Percentiles rank a stretch among this genome's conserved stretches.
These are phyloP conservation scores for Apiotrichum gracile DNA, from an alignment of 1,284 basidiomycete species.

Conservation along the genomic window DNA sequence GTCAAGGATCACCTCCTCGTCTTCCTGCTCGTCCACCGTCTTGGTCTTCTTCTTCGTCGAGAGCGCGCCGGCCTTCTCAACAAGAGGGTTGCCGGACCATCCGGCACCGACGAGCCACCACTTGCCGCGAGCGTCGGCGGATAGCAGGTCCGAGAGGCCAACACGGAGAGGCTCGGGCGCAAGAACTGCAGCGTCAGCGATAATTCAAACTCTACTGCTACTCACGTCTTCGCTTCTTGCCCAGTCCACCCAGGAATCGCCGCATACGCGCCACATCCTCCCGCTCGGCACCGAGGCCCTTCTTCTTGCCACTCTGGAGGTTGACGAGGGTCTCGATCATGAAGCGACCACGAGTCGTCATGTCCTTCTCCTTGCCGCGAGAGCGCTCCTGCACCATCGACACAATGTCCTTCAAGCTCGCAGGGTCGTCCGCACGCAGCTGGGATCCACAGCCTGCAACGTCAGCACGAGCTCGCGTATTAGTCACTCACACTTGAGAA, in stretches of 20 bases:
- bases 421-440: slow-evolving; percentile 62
- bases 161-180: slow-evolving; percentile 78
- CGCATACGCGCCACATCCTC: slow-evolving; percentile 61
- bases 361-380: slow-evolving; percentile 53
- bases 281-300: slow-evolving; percentile 59
- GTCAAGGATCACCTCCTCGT: slow-evolving; percentile 59
- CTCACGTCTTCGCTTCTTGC: slow-evolving; percentile 68
- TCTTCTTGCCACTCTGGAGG: slow-evolving; percentile 83
- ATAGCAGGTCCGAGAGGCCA: slow-evolving; percentile 74
- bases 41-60: slow-evolving; percentile 7
- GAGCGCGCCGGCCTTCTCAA: slow-evolving; percentile 50
- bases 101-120: slow-evolving; percentile 99
- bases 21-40: slow-evolving; percentile 22
- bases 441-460: slow-evolving; percentile 72
- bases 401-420: slow-evolving; percentile 53
- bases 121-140: slow-evolving; percentile 81
- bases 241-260: slow-evolving; percentile 68
- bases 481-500: slow-evolving; percentile 65
- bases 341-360: slow-evolving; percentile 68
- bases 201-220: slow-evolving; percentile 3
- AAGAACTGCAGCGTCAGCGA: slow-evolving; percentile 53
- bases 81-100: slow-evolving; percentile 86
- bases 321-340: slow-evolving; percentile 88
- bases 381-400: slow-evolving; percentile 66
- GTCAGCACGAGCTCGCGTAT: background rate